These are phyloP conservation scores for Cercospora citrullina DNA, from an alignment of 2,329 filamentous ascomycete genomes.

Conservation along the genomic window DNA sequence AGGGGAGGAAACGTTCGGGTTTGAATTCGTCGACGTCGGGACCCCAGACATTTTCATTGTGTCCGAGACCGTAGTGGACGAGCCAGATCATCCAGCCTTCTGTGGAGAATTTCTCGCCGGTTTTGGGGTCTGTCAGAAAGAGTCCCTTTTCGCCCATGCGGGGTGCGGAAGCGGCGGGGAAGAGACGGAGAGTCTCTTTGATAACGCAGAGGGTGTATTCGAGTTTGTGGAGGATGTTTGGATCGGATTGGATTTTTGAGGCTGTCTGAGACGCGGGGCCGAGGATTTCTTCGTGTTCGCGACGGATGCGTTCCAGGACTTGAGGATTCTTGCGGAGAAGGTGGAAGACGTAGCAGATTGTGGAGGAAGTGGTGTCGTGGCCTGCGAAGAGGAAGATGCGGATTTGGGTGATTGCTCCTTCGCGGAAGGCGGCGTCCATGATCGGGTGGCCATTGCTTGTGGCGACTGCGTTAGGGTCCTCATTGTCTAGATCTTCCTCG, in stretches of 20 bases:
- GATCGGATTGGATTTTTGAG: conserved; percentile 44
- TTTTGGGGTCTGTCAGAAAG: conserved; percentile 44
- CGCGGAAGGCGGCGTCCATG: conserved; percentile 39
- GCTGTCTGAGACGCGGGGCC: conserved; percentile 35
- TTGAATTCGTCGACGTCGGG: conserved; percentile 45
- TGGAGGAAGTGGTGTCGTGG: conserved; percentile 42
- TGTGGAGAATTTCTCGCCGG: conserved; percentile 45
- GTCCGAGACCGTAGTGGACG: conserved; percentile 40
- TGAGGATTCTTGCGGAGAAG: conserved; percentile 40
- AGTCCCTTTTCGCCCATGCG: conserved; percentile 39
- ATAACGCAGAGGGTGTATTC: conserved; percentile 54
- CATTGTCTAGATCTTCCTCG: conserved; percentile 10
- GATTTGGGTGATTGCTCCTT: conserved; percentile 37
- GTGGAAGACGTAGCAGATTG: conserved; percentile 41
- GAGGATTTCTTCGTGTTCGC: conserved; percentile 55
- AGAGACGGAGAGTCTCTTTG: conserved; percentile 55
- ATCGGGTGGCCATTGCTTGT: not conserved
- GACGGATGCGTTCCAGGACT: conserved; percentile 39
- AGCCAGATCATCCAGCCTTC: conserved; percentile 48
- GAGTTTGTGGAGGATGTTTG: conserved; percentile 52
- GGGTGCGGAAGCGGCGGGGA: conserved; percentile 48
- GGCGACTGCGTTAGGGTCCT: conserved; percentile 15
- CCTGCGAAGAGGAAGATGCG: conserved; percentile 45
- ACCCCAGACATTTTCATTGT: conserved; percentile 42
- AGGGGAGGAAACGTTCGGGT: conserved; percentile 49